Evolutionary conservation across 1,284 basidiomycete species (phyloP).

Genomic region (Cystobasidiaceae sp.): DNA sequence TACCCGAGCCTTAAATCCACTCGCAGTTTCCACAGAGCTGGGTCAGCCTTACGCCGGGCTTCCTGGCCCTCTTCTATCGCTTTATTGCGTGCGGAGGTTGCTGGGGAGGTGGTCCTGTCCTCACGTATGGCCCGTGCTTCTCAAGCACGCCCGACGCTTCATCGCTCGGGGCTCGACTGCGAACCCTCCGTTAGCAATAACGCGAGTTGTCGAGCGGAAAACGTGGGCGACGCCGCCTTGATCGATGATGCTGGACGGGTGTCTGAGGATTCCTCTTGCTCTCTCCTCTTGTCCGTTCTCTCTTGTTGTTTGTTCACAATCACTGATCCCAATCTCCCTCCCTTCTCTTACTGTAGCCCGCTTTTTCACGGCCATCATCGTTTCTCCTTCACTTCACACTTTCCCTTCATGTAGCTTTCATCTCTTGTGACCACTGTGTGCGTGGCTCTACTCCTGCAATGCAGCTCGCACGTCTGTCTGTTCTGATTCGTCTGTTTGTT

Average conservation of each 20-base stretch:
- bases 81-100: background rate
- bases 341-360: too few relatives aligned
- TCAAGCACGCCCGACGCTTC: background rate
- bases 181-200: slow-evolving; percentile 24
- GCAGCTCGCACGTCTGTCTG: too few relatives aligned
- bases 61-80: background rate
- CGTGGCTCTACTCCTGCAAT: too few relatives aligned
- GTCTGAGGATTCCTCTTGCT: slow-evolving; percentile 19
- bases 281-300: background rate
- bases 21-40: slow-evolving; percentile 32
- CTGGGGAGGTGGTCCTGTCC: slow-evolving; percentile 3
- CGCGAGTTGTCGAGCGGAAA: slow-evolving; percentile 29
- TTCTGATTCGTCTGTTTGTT: too few relatives aligned
- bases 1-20: slow-evolving; percentile 31
- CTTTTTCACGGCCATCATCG: too few relatives aligned
- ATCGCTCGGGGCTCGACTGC: slow-evolving; percentile 13
- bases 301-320: background rate
- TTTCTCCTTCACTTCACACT: too few relatives aligned
- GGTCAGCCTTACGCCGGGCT: slow-evolving; percentile 30
- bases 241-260: slow-evolving; percentile 30
- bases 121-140: slow-evolving; percentile 3
- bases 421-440: too few relatives aligned
- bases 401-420: too few relatives aligned
- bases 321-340: background rate
- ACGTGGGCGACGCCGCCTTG: slow-evolving; percentile 9